phyloP scores from a whole-genome alignment of 805 yeast species.

The Saturnispora gosingensis region DNA sequence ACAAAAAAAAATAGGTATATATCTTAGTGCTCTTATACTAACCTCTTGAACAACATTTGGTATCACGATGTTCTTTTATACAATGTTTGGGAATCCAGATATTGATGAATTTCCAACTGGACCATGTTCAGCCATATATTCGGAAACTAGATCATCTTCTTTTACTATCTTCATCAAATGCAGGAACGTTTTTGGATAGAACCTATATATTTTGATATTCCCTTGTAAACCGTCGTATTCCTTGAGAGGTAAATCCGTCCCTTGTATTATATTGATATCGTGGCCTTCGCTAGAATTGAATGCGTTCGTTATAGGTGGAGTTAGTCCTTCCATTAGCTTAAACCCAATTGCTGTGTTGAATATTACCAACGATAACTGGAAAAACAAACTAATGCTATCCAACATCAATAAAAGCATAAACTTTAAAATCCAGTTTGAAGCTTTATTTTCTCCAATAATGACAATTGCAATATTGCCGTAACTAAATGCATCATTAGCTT shows the following conservation, averaged over 20 bases:
- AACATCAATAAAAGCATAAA: conserved; percentile 20
- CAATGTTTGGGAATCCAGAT: not conserved
- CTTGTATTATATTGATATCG: not conserved
- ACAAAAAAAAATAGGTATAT: not conserved
- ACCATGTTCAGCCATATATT: conserved; percentile 3
- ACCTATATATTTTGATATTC: conserved; percentile 26
- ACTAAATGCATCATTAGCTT: conserved; percentile 16
- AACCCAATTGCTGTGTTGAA: conserved; percentile 25
- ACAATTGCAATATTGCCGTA: conserved; percentile 35
- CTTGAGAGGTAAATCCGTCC: not conserved
- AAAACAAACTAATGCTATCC: conserved; percentile 24
- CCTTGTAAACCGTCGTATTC: conserved; percentile 40
- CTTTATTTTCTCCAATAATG: conserved; percentile 36
- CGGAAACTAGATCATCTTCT: conserved; percentile 9
- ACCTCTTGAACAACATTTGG: not conserved
- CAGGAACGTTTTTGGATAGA: conserved; percentile 28
- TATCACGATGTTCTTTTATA: not conserved
- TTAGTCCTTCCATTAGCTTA: conserved; percentile 22
- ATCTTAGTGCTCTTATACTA: not conserved
- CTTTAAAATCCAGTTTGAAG: conserved; percentile 21
- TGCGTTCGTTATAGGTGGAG: not conserved
- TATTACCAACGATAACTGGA: conserved; percentile 25
- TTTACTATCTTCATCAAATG: conserved; percentile 16
- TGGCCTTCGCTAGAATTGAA: not conserved
- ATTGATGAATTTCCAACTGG: not conserved